Conservation (phyloP, 2,329 filamentous ascomycete species). For the Trichoderma sp. region DNA sequence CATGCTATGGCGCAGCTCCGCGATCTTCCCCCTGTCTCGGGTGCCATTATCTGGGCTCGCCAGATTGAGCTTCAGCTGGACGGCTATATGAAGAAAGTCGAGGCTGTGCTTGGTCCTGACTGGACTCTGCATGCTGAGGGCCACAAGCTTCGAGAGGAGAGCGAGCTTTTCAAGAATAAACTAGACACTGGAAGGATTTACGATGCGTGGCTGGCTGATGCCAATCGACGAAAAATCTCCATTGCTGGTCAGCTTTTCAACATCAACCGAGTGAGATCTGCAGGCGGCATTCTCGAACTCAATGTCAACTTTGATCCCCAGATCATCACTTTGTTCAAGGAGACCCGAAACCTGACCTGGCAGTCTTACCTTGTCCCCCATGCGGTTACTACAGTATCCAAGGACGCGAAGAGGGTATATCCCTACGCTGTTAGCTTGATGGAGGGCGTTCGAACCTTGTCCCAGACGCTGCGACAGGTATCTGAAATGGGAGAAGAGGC, state of each 20-base stretch:
- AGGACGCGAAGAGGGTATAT: constrained; percentile 98
- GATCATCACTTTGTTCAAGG: constrained; percentile 97
- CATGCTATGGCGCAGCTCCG: constrained; percentile 98
- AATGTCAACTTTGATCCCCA: constrained; percentile 96
- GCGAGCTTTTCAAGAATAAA: constrained; percentile 93
- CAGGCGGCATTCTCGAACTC: constrained; percentile 84
- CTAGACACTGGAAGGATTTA: constrained; percentile 92
- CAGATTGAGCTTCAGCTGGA: constrained; percentile 97
- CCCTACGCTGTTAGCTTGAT: constrained; percentile 97
- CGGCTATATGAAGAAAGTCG: constrained; percentile 98
- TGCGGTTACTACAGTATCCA: constrained; percentile 90
- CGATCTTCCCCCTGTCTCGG: constrained; percentile 92
- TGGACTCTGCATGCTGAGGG: constrained; percentile 95
- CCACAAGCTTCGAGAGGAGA: constrained; percentile 88
- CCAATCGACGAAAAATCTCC: constrained; percentile 82
- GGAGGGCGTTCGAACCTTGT: constrained; percentile 94
- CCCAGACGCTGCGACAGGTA: constrained; percentile 85
- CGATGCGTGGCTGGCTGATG: constrained; percentile 91
- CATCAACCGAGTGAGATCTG: constrained; percentile 84
- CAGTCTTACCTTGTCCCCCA: constrained; percentile 93
- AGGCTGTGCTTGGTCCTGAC: constrained; percentile 90
- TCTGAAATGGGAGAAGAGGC: constrained; percentile 83
- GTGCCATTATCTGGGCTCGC: constrained; percentile 94
- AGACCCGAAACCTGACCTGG: constrained; percentile 95
- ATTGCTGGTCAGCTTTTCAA: constrained; percentile 92